Base-by-base conservation (phyloP, 192 early-diverging fungal genomes). In the Entomortierella lignicola region DNA sequence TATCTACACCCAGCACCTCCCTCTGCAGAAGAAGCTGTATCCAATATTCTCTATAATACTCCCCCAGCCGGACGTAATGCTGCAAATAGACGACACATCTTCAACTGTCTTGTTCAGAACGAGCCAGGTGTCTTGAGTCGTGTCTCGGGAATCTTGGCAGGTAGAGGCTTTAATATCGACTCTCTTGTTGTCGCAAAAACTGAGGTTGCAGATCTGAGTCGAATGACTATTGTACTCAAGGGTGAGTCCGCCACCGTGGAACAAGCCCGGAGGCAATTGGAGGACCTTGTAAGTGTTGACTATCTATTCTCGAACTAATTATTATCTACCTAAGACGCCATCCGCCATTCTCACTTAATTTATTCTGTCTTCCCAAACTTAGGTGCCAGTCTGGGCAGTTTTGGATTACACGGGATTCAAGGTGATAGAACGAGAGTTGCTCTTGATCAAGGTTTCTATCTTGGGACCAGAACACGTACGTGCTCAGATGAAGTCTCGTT, bases 131-230 rank as follows among this genome's bases (percentile, higher is more conserved):
- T 94, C 25, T 81, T 95, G 47, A 89, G 89, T 79, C 88, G 92
- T 60, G 87, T 94, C 5, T 92, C 88, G 67, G 97, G 93, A 23
- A 94, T 96, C 64, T 85, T 99, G 82, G 98, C 98, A 6, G 96
- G 91, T 21, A 85, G 98, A 52, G 95, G 96, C 0, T 97, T 98
- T 85, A 99, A 98, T 81, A 99, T 99, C 77, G 98, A 99, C 77
- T 95, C 95, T 55, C 84, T 99, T 47, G 96, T 99, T 11, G 98
- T 97, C 11, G 93, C 95, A 72, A 96, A 94, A 66, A 99, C 98
- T 25, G 96, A 99, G 72, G 96, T 97, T 15, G 89, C 90, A 1
- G 95, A 96, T 63, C 88, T 99, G 59, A 91, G 89, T 72, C 89
- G 98, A 57, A 98, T 97, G 95, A 99, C 96, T 17, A 91, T 99